Evolutionary conservation across 2,329 filamentous ascomycete genomes (phyloP).

Genomic region (Uncinocarpus reesii): DNA sequence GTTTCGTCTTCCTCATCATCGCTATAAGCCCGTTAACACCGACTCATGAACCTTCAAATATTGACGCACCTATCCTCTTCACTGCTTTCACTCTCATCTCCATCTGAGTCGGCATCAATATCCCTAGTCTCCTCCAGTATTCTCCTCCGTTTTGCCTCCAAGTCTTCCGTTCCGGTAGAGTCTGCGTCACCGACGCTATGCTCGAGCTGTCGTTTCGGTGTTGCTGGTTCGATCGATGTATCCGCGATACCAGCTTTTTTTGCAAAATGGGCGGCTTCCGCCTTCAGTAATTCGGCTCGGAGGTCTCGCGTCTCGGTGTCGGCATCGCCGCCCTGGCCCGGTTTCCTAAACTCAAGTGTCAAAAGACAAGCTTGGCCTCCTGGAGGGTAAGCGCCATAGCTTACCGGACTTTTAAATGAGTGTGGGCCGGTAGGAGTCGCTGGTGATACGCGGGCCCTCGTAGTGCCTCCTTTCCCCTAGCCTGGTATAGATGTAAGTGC

Average conservation of each 20-base stretch:
- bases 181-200: conserved; percentile 33
- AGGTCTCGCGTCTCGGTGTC: conserved; percentile 66
- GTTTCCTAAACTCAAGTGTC: conserved; percentile 45
- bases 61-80: conserved; percentile 48
- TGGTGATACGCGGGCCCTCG: conserved; percentile 93
- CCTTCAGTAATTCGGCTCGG: conserved; percentile 76
- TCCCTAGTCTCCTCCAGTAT: conserved; percentile 81
- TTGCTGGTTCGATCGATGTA: conserved; percentile 30
- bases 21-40: conserved; percentile 36
- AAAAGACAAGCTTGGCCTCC: neutral
- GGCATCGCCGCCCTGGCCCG: conserved; percentile 79
- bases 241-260: conserved; percentile 49
- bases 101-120: conserved; percentile 71
- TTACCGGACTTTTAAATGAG: conserved; percentile 75
- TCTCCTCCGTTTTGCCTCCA: conserved; percentile 70
- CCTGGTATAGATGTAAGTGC: conserved; percentile 41
- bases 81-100: conserved; percentile 49
- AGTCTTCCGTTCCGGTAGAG: conserved; percentile 51
- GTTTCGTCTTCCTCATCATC: conserved; percentile 71
- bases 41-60: neutral
- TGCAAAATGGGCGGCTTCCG: conserved; percentile 76
- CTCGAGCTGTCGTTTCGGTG: conserved; percentile 57
- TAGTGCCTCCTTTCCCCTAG: conserved; percentile 86
- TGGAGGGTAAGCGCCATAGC: conserved; percentile 15
- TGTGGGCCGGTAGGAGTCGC: conserved; percentile 86